Evolutionary conservation across 306 rosid genomes (phyloP).

Genomic region (Fragaria ananassa): DNA sequence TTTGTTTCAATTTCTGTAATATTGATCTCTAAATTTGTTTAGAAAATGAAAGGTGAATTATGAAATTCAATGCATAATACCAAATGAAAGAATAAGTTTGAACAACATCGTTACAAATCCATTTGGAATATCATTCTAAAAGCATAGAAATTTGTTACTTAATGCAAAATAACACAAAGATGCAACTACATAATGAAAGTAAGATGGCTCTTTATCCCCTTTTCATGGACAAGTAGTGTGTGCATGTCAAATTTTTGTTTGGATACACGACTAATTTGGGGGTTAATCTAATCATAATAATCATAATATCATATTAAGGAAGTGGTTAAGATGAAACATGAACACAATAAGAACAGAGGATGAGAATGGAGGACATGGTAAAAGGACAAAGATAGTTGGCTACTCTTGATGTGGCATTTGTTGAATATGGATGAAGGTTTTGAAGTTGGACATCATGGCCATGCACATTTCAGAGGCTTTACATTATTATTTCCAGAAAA

Average conservation of each 20-base stretch:
- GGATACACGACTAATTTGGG: background rate
- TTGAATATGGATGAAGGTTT: conserved; percentile 28
- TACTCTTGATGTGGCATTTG: conserved; percentile 24
- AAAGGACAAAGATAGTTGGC: background rate
- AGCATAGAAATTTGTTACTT: background rate
- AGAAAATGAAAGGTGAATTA: background rate
- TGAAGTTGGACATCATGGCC: conserved; percentile 10
- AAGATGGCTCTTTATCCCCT: background rate
- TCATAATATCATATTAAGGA: background rate
- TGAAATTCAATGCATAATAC: background rate
- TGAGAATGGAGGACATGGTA: conserved; percentile 9
- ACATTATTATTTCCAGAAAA: conserved; percentile 1
- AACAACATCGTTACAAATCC: background rate
- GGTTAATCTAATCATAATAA: background rate
- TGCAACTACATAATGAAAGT: background rate
- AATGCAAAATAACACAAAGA: background rate
- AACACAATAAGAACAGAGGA: background rate
- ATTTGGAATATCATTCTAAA: background rate
- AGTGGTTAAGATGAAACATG: background rate
- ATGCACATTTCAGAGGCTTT: background rate
- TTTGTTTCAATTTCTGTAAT: background rate
- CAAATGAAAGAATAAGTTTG: background rate
- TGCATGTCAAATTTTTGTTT: background rate
- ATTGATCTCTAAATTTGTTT: background rate
- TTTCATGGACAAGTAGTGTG: background rate